These are phyloP conservation scores for Pittosporum tobira DNA, from an alignment of 129 eudicot species.

Conservation along the genomic window DNA sequence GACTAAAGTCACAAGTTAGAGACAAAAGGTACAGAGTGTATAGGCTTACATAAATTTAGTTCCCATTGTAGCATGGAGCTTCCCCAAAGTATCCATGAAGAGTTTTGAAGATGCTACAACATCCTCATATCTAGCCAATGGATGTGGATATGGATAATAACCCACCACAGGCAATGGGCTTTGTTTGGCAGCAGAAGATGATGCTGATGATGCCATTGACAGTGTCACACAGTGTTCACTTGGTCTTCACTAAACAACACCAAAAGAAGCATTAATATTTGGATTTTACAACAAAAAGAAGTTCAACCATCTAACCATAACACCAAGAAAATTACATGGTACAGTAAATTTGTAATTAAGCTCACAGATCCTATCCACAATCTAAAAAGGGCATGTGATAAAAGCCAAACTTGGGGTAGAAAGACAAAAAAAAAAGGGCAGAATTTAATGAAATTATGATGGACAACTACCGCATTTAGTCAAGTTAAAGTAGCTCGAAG, in stretches of 20 bases:
- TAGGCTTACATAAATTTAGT: constrained; percentile 78
- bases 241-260: constrained; percentile 9
- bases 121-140: constrained; percentile 62
- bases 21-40: neutral
- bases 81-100: constrained; percentile 64
- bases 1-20: neutral
- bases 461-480: neutral
- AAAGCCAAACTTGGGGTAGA: neutral
- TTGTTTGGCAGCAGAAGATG: constrained; percentile 31
- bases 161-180: constrained; percentile 15
- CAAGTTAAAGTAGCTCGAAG: neutral
- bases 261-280: neutral
- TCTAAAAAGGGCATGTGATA: neutral
- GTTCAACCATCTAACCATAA: neutral
- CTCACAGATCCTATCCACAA: neutral
- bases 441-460: neutral
- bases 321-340: neutral
- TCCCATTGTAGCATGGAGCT: constrained; percentile 86
- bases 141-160: constrained; percentile 44
- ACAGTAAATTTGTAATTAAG: neutral
- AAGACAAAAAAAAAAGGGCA: neutral
- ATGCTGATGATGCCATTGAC: constrained; percentile 31
- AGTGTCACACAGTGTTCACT: constrained; percentile 8
- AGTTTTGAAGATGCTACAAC: constrained; percentile 42
- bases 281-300: neutral